These are phyloP conservation scores for Punica granatum DNA, from an alignment of 345 rosid species.

Conservation along the genomic window DNA sequence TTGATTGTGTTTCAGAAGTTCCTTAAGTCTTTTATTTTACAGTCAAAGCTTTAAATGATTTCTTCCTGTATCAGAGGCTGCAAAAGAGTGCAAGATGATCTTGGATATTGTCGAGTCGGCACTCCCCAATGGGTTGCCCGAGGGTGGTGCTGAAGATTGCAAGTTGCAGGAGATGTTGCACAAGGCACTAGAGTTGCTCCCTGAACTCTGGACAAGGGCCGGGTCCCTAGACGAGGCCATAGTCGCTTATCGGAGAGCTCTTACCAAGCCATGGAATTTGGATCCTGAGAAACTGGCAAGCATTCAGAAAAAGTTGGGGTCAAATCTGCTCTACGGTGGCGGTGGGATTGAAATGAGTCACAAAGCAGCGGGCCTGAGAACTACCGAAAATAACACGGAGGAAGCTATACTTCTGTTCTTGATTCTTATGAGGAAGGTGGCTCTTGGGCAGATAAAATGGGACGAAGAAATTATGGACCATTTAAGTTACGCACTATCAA, in stretches of 20 bases:
- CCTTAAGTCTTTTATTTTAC: not conserved
- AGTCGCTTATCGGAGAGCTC: slow-evolving; percentile 57
- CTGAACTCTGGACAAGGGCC: slow-evolving; percentile 59
- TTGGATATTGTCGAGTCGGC: slow-evolving; percentile 69
- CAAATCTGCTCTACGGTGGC: slow-evolving; percentile 63
- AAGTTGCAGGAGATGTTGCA: slow-evolving; percentile 80
- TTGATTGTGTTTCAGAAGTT: not conserved
- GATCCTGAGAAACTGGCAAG: slow-evolving; percentile 61
- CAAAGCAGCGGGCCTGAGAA: slow-evolving; percentile 26
- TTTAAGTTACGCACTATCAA: slow-evolving; percentile 67
- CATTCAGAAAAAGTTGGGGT: slow-evolving; percentile 77
- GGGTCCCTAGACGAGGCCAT: slow-evolving; percentile 67
- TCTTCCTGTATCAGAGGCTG: slow-evolving; percentile 65
- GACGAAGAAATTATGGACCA: slow-evolving; percentile 81
- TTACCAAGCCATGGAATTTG: slow-evolving; percentile 81
- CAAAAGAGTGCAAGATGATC: slow-evolving; percentile 73
- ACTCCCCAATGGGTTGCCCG: slow-evolving; percentile 60
- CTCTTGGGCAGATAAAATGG: slow-evolving; percentile 61
- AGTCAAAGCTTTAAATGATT: not conserved
- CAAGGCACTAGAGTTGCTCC: slow-evolving; percentile 78
- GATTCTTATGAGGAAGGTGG: slow-evolving; percentile 63
- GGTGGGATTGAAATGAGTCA: slow-evolving; percentile 63
- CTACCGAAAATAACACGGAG: slow-evolving; percentile 49
- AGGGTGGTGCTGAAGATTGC: slow-evolving; percentile 47
- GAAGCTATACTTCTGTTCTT: slow-evolving; percentile 80